phyloP scores from a whole-genome alignment of 176 grass and related monocot species.

The Poa annua region DNA sequence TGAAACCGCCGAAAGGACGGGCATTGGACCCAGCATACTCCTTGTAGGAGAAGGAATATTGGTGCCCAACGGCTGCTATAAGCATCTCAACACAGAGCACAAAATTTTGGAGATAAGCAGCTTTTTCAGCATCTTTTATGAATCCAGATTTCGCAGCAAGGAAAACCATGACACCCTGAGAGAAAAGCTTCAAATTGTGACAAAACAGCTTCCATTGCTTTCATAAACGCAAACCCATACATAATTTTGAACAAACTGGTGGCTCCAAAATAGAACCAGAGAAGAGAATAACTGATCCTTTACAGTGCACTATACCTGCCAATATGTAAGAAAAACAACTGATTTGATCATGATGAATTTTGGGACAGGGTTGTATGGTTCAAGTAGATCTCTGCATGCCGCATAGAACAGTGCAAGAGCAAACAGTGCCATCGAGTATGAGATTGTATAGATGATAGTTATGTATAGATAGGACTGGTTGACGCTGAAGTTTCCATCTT shows the following conservation, averaged over 20 bases:
- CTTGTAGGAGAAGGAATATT: slow-evolving; percentile 89
- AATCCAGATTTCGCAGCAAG: slow-evolving; percentile 90
- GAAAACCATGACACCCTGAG: slow-evolving; percentile 92
- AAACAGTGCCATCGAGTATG: slow-evolving; percentile 91
- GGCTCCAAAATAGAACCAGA: too few relatives aligned
- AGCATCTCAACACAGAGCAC: slow-evolving; percentile 97
- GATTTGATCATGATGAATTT: slow-evolving; percentile 99
- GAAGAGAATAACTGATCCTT: too few relatives aligned
- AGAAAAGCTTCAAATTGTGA: neutral
- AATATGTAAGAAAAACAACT: slow-evolving; percentile 98
- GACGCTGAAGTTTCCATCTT: slow-evolving; percentile 94
- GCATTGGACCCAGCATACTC: slow-evolving; percentile 63
- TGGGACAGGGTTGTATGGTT: slow-evolving; percentile 88
- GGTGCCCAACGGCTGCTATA: slow-evolving; percentile 74
- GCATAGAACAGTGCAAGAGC: slow-evolving; percentile 90
- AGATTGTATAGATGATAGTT: slow-evolving; percentile 96
- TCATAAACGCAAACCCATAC: too few relatives aligned
- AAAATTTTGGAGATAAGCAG: slow-evolving; percentile 89
- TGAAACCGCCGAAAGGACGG: slow-evolving; percentile 61
- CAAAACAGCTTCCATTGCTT: too few relatives aligned
- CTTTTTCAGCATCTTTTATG: slow-evolving; percentile 81
- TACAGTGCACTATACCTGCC: slow-evolving; percentile 70
- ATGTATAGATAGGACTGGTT: slow-evolving; percentile 97
- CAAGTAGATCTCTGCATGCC: slow-evolving; percentile 89
- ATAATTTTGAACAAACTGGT: too few relatives aligned